phyloP scores from a whole-genome alignment of 805 yeast species.

The Middelhovenomyces tepae region DNA sequence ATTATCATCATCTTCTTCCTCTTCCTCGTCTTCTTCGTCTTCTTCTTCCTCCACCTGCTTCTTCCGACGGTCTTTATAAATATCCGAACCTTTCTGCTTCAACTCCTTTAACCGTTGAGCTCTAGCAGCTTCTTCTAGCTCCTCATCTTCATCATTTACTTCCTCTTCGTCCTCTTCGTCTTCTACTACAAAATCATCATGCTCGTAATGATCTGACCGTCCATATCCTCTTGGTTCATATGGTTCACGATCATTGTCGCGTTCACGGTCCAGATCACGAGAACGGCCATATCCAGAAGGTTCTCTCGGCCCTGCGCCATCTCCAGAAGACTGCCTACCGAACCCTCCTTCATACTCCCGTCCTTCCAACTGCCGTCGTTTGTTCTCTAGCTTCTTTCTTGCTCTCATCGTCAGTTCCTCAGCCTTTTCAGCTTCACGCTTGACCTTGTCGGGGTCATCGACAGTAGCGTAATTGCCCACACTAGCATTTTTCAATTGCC shows the following conservation, averaged over 20 bases:
- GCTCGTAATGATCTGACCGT: constrained; percentile 26
- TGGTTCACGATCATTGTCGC: constrained; percentile 14
- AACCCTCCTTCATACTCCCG: constrained; percentile 13
- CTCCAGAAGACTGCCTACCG: too few species aligned
- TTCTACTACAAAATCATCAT: constrained; percentile 31
- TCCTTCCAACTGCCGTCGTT: constrained; percentile 25
- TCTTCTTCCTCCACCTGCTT: constrained; percentile 13
- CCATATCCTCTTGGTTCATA: constrained; percentile 16
- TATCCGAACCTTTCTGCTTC: constrained; percentile 23
- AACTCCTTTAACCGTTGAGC: constrained; percentile 24
- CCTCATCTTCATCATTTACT: constrained; percentile 21
- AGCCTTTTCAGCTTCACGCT: constrained; percentile 34
- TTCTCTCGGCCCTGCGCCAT: constrained; percentile 5
- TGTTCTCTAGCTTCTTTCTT: constrained; percentile 32
- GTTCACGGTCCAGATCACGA: constrained; percentile 18
- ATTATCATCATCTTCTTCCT: constrained; percentile 9
- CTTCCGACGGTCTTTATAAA: constrained; percentile 12
- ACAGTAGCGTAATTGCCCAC: constrained; percentile 32
- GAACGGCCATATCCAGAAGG: constrained; percentile 4
- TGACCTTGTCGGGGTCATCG: constrained; percentile 37
- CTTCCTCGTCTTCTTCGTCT: constrained; percentile 12
- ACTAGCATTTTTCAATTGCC: constrained; percentile 21
- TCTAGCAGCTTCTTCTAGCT: constrained; percentile 27
- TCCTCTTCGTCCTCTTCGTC: constrained; percentile 26
- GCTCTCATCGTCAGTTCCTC: constrained; percentile 32